These are phyloP conservation scores for Pogostemon cablin DNA, from an alignment of 257 asterid genomes.

Conservation along the genomic window DNA sequence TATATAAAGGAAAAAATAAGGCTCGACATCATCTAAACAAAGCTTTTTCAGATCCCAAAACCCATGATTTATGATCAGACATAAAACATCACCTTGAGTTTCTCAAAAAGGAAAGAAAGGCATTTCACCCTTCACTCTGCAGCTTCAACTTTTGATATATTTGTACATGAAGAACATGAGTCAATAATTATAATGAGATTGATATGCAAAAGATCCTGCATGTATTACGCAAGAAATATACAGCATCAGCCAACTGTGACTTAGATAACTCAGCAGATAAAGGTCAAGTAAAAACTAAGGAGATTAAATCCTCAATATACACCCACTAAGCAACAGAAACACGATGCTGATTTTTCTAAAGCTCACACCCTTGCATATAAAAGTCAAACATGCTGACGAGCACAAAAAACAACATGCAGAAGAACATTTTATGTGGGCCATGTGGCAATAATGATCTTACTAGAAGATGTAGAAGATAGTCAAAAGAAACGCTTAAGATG, in stretches of 20 bases:
- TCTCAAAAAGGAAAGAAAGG: constrained; percentile 66
- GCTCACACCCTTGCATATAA: no score
- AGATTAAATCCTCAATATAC: constrained; percentile 8
- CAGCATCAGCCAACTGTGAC: not conserved
- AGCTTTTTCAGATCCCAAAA: not conserved
- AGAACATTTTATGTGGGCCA: no score
- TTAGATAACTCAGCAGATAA: constrained; percentile 9
- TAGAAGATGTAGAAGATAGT: no score
- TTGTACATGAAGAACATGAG: constrained; percentile 60
- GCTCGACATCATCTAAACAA: not conserved
- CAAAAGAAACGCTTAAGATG: no score
- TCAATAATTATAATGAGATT: constrained; percentile 7
- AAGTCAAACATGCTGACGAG: no score
- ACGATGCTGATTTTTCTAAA: not conserved
- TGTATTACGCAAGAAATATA: not conserved
- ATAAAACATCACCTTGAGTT: constrained; percentile 60
- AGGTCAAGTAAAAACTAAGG: constrained; percentile 22
- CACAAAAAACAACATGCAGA: no score
- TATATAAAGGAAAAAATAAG: constrained; percentile 15
- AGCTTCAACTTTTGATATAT: constrained; percentile 77
- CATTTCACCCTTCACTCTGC: constrained; percentile 65
- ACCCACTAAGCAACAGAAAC: constrained; percentile 11
- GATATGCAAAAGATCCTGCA: constrained; percentile 16
- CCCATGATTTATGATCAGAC: not conserved
- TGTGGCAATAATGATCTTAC: no score